Conservation (phyloP, 2,329 filamentous ascomycete species). For the Dactylella cylindrospora region DNA sequence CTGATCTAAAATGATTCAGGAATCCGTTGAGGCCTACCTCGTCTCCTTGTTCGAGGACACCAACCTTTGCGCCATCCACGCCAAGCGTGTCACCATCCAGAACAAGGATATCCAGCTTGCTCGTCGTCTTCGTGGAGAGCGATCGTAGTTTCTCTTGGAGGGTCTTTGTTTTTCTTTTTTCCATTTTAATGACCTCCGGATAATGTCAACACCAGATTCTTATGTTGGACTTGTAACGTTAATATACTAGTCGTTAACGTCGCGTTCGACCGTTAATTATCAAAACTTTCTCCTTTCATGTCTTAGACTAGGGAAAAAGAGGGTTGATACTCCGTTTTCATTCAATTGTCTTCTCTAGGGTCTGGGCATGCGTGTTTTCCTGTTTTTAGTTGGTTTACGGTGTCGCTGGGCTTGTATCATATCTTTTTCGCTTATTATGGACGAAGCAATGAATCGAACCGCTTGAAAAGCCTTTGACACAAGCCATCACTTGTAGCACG, state of each 20-base stretch:
- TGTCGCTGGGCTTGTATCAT: conserved; percentile 44
- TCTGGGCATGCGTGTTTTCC: conserved; percentile 33
- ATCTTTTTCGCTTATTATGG: conserved; percentile 43
- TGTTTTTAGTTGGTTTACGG: conserved; percentile 23
- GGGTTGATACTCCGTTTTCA: conserved; percentile 17
- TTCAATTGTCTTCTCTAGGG: conserved; percentile 25
- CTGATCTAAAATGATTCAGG: conserved; percentile 60
- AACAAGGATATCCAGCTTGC: conserved; percentile 97
- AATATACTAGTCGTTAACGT: conserved; percentile 26
- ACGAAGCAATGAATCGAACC: conserved; percentile 43
- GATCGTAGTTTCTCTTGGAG: conserved; percentile 62
- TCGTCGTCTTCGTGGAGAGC: conserved; percentile 89
- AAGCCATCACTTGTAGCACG: too few species aligned
- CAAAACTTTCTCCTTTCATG: conserved; percentile 5
- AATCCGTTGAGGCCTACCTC: conserved; percentile 98
- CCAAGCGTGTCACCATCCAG: conserved; percentile 98
- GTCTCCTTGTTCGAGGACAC: conserved; percentile 98
- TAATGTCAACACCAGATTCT: conserved; percentile 19
- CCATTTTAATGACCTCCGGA: conserved; percentile 11
- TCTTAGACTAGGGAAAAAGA: conserved; percentile 4
- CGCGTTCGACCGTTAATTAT: conserved; percentile 23
- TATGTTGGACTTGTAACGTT: conserved; percentile 20
- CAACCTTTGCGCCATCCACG: conserved; percentile 97
- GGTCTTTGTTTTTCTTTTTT: conserved; percentile 7
- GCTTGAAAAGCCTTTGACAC: too few species aligned